phyloP scores from a whole-genome alignment of 345 rosid species.

The Melaleuca alternifolia region DNA sequence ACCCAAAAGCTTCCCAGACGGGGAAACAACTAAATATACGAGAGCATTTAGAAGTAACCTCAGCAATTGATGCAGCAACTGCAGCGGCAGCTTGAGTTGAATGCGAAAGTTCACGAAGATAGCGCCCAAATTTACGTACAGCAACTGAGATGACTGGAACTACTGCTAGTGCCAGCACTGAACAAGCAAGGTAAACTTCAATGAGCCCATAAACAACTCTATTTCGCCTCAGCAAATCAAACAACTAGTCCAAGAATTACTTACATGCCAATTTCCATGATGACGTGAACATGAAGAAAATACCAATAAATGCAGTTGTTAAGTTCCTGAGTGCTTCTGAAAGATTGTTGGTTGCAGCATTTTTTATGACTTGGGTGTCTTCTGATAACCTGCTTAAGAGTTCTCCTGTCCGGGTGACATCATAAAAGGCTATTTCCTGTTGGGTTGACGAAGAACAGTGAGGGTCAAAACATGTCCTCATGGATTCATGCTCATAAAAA shows the following conservation, averaged over 20 bases:
- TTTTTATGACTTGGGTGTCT: conserved; percentile 45
- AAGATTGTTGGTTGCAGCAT: conserved; percentile 45
- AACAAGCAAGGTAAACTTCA: not conserved
- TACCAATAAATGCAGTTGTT: conserved; percentile 28
- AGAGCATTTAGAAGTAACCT: conserved; percentile 31
- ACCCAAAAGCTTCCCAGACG: not conserved
- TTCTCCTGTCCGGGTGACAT: conserved; percentile 40
- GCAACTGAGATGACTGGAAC: conserved; percentile 74
- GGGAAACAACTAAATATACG: not conserved
- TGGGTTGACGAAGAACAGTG: not conserved
- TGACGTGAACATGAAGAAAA: conserved; percentile 32
- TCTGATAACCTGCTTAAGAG: conserved; percentile 43
- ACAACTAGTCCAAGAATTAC: not conserved
- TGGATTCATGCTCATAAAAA: not conserved
- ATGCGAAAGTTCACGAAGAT: conserved; percentile 88
- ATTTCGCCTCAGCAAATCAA: not conserved
- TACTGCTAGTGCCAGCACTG: conserved; percentile 81
- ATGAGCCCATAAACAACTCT: not conserved
- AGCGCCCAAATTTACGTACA: conserved; percentile 63
- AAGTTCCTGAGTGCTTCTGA: conserved; percentile 37
- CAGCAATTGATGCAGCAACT: conserved; percentile 86
- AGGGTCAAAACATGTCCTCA: not conserved
- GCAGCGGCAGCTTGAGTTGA: conserved; percentile 97
- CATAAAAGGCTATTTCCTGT: conserved; percentile 46
- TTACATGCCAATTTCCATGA: conserved; percentile 42